Conservation (phyloP, 768 basidiomycete species). For the Mycena epipterygia region DNA sequence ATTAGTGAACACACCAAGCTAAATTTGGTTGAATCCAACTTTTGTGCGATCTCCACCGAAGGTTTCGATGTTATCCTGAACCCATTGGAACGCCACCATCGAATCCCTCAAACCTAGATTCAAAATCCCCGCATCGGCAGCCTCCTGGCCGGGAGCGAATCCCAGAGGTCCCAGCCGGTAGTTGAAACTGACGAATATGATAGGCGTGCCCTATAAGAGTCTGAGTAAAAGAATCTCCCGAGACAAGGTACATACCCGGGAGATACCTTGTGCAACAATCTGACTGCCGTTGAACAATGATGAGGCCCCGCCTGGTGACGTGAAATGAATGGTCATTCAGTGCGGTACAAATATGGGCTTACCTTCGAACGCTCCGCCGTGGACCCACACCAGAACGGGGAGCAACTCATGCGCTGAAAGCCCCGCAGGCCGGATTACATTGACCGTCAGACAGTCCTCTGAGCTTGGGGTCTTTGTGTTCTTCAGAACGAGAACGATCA, state of each 20-base stretch:
- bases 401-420: not conserved
- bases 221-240: not conserved
- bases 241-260: not conserved
- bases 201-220: conserved; percentile 41
- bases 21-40: conserved; percentile 35
- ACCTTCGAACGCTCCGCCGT: conserved; percentile 52
- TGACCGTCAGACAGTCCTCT: conserved; percentile 60
- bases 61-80: conserved; percentile 37
- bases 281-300: conserved; percentile 41
- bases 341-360: not conserved
- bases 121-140: conserved; percentile 34
- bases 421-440: conserved; percentile 55
- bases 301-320: conserved; percentile 35
- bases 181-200: conserved; percentile 58
- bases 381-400: conserved; percentile 23
- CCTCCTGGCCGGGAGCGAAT: conserved; percentile 45
- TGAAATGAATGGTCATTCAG: not conserved
- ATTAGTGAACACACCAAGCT: conserved; percentile 21
- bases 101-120: conserved; percentile 48
- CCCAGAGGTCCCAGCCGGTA: too few relatives aligned
- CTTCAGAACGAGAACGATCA: not conserved
- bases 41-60: conserved; percentile 29
- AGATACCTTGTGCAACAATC: conserved; percentile 23
- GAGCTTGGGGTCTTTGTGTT: conserved; percentile 34
- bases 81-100: conserved; percentile 46